phyloP scores from a whole-genome alignment of 2,329 filamentous ascomycete genomes.

The Ophiostoma ulmi region DNA sequence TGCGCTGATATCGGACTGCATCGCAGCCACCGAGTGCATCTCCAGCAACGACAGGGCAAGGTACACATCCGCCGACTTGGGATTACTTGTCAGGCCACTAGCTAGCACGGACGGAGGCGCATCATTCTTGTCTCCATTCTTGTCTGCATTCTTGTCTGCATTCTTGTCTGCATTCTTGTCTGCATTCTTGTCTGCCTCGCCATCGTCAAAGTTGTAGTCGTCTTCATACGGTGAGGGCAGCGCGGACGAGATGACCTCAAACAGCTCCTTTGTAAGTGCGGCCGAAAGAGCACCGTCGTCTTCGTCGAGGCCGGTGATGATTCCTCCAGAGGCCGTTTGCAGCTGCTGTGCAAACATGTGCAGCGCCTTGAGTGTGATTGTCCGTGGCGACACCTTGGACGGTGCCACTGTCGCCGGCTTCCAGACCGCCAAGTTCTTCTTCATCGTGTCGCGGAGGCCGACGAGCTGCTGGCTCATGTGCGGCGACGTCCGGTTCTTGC shows the following conservation, averaged over 20 bases:
- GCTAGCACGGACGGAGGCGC: slow-evolving; percentile 12
- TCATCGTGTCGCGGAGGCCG: slow-evolving; percentile 50
- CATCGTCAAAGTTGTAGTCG: slow-evolving; percentile 2
- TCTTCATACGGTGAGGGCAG: slow-evolving; percentile 32
- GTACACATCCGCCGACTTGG: slow-evolving; percentile 39
- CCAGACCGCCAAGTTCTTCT: slow-evolving; percentile 54
- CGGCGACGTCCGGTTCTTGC: slow-evolving; percentile 64
- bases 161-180: slow-evolving; percentile 28
- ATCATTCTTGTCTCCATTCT: slow-evolving; percentile 30
- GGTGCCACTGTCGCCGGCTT: slow-evolving; percentile 38
- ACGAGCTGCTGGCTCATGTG: slow-evolving; percentile 53
- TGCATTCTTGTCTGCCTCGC: slow-evolving; percentile 28
- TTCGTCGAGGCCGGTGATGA: slow-evolving; percentile 22
- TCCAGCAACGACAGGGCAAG: slow-evolving; percentile 49
- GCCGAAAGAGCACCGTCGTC: slow-evolving; percentile 45
- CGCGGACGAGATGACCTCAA: slow-evolving; percentile 40
- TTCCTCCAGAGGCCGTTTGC: slow-evolving; percentile 42
- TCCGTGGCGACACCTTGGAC: slow-evolving; percentile 53
- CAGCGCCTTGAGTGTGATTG: slow-evolving; percentile 58
- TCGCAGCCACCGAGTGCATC: slow-evolving; percentile 46
- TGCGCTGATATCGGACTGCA: slow-evolving; percentile 40
- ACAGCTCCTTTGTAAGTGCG: slow-evolving; percentile 46
- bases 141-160: slow-evolving; percentile 27
- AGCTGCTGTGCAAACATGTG: slow-evolving; percentile 53
- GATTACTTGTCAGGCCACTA: slow-evolving; percentile 33